Evolutionary conservation across 2,329 filamentous ascomycete genomes (phyloP).

Genomic region (Penicillium concentricum): DNA sequence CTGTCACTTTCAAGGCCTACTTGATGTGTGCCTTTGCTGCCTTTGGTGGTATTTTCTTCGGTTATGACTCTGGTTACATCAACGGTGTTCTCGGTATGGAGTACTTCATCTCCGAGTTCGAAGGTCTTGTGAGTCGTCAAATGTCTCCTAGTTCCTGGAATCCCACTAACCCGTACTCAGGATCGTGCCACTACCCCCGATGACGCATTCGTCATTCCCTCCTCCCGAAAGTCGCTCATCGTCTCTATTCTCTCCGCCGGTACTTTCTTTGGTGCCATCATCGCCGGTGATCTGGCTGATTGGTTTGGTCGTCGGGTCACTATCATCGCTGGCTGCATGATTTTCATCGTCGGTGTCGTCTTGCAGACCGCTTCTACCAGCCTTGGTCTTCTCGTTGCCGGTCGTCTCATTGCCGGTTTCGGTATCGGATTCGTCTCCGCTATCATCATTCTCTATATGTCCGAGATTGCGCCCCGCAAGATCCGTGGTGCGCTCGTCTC

Average conservation of each 20-base stretch:
- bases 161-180: slow-evolving; percentile 6
- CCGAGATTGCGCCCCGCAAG: slow-evolving; percentile 71
- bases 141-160: neutral
- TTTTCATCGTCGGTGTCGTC: slow-evolving; percentile 69
- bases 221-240: slow-evolving; percentile 59
- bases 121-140: slow-evolving; percentile 31
- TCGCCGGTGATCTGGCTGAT: slow-evolving; percentile 76
- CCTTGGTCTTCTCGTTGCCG: slow-evolving; percentile 65
- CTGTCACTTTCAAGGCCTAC: slow-evolving; percentile 60
- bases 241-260: slow-evolving; percentile 74
- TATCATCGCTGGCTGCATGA: slow-evolving; percentile 66
- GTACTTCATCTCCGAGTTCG: slow-evolving; percentile 47
- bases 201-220: slow-evolving; percentile 45
- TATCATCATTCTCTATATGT: slow-evolving; percentile 84
- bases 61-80: slow-evolving; percentile 60
- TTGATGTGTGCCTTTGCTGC: slow-evolving; percentile 61
- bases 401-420: slow-evolving; percentile 72
- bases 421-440: slow-evolving; percentile 80
- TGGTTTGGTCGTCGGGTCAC: slow-evolving; percentile 64
- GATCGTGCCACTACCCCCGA: slow-evolving; percentile 29
- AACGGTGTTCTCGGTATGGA: slow-evolving; percentile 52
- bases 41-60: slow-evolving; percentile 62
- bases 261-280: slow-evolving; percentile 76
- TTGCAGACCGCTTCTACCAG: slow-evolving; percentile 61
- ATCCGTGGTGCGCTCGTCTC: slow-evolving; percentile 78